These are phyloP conservation scores for Fusarium liriodendri DNA, from an alignment of 2,329 filamentous ascomycete genomes.

Conservation along the genomic window DNA sequence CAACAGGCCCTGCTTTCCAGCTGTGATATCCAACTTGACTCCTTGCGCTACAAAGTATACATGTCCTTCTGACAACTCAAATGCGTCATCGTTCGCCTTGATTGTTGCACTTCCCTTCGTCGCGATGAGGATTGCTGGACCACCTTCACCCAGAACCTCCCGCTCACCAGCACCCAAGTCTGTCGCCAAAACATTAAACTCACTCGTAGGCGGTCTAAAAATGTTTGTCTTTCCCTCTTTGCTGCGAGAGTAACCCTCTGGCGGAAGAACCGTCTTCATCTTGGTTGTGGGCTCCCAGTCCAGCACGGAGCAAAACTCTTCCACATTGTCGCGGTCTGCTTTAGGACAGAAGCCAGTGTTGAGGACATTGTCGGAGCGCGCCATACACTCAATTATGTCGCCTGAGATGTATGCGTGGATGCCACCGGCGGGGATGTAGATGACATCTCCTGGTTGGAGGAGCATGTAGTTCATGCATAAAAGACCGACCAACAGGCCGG, in stretches of 20 bases:
- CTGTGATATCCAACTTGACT: constrained; percentile 35
- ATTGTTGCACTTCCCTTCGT: constrained; percentile 36
- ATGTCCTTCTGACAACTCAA: constrained; percentile 40
- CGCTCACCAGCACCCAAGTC: constrained; percentile 66
- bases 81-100: constrained; percentile 28
- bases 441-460: constrained; percentile 72
- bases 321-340: constrained; percentile 71
- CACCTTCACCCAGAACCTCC: constrained; percentile 55
- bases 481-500: constrained; percentile 75
- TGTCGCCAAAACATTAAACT: constrained; percentile 76
- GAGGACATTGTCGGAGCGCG: constrained; percentile 78
- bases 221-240: constrained; percentile 69
- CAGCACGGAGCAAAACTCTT: constrained; percentile 71
- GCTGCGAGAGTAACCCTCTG: constrained; percentile 61
- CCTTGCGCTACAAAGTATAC: constrained; percentile 42
- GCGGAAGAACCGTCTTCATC: constrained; percentile 66
- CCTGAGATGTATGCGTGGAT: constrained; percentile 80
- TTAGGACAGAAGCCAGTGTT: constrained; percentile 80
- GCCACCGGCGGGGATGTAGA: constrained; percentile 79
- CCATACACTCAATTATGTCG: constrained; percentile 85
- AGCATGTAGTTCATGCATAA: constrained; percentile 80
- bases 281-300: constrained; percentile 72
- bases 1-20: constrained; percentile 29
- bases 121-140: constrained; percentile 38
- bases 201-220: constrained; percentile 75